Evolutionary conservation across 2,329 filamentous ascomycete genomes (phyloP).

Genomic region (Cladophialophora exuberans): DNA sequence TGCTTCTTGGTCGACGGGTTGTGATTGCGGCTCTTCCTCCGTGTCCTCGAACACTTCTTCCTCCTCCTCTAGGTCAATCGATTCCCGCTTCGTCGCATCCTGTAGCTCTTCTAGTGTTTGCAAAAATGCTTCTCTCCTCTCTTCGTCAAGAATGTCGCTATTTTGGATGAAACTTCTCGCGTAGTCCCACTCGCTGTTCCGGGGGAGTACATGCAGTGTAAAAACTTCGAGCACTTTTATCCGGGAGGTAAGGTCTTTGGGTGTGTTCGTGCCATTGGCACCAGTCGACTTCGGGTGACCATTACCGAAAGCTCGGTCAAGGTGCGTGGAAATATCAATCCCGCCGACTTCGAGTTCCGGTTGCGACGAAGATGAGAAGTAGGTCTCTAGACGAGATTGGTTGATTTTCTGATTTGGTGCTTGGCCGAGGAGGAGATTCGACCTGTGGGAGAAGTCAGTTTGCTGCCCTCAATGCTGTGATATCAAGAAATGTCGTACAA

Average conservation of each 20-base stretch:
- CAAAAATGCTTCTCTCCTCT: conserved; percentile 84
- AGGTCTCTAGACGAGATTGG: conserved; percentile 85
- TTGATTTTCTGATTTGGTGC: conserved; percentile 81
- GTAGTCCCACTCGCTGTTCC: conserved; percentile 96
- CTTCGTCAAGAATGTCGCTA: conserved; percentile 86
- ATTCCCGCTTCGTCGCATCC: conserved; percentile 68
- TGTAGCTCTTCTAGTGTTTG: conserved; percentile 81
- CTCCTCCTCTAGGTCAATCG: conserved; percentile 13
- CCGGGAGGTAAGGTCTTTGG: conserved; percentile 78
- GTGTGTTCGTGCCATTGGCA: conserved; percentile 73
- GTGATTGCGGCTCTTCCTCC: no score
- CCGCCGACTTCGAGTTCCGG: conserved; percentile 59
- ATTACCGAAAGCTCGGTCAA: conserved; percentile 49
- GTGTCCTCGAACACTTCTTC: conserved; percentile 38
- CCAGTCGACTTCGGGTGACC: conserved; percentile 40
- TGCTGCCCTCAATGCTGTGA: not conserved
- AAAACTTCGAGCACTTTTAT: conserved; percentile 95
- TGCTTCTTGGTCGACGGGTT: conserved; percentile 65
- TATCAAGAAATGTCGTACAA: conserved; percentile 43
- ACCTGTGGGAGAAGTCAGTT: conserved; percentile 55
- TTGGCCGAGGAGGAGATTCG: conserved; percentile 88
- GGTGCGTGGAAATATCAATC: conserved; percentile 59
- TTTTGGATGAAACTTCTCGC: conserved; percentile 86
- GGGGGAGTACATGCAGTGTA: conserved; percentile 88
- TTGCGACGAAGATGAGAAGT: conserved; percentile 75